phyloP scores from a whole-genome alignment of 2,329 filamentous ascomycete species.

The Apiospora aurea region DNA sequence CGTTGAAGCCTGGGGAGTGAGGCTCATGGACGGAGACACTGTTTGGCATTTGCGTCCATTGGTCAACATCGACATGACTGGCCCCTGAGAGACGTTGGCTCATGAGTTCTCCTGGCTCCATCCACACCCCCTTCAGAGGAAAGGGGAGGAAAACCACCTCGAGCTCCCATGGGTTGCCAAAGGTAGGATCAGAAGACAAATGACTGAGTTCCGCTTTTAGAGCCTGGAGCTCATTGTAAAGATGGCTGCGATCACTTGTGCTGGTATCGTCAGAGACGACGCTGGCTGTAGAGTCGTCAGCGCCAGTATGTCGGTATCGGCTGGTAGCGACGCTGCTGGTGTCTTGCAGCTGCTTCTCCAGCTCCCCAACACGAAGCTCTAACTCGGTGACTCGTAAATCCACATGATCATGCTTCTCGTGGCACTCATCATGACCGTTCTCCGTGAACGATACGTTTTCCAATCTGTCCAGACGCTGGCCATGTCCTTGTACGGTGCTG shows the following conservation, averaged over 20 bases:
- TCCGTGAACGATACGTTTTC: constrained; percentile 75
- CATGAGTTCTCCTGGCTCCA: constrained; percentile 56
- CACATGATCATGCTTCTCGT: constrained; percentile 70
- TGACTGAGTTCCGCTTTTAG: constrained; percentile 26
- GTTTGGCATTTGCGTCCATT: constrained; percentile 63
- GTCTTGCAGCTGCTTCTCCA: constrained; percentile 62
- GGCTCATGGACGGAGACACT: constrained; percentile 54
- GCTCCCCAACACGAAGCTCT: constrained; percentile 67
- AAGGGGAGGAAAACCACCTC: constrained; percentile 82
- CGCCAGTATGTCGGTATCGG: constrained; percentile 45
- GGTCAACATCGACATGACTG: constrained; percentile 48
- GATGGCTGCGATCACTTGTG: constrained; percentile 49
- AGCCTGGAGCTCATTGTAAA: constrained; percentile 57
- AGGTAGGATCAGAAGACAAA: constrained; percentile 65
- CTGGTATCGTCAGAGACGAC: constrained; percentile 55
- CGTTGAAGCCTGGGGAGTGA: constrained; percentile 54
- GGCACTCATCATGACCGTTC: constrained; percentile 71
- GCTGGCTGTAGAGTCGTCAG: constrained; percentile 54
- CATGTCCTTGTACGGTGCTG: constrained; percentile 65
- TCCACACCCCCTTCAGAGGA: constrained; percentile 63
- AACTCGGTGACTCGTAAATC: constrained; percentile 75
- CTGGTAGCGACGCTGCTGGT: constrained; percentile 48
- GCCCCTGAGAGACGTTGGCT: constrained; percentile 41
- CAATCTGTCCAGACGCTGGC: constrained; percentile 70
- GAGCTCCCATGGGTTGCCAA: constrained; percentile 71